phyloP scores from a whole-genome alignment of 2,329 filamentous ascomycete genomes.

The Samsoniella hepiali region DNA sequence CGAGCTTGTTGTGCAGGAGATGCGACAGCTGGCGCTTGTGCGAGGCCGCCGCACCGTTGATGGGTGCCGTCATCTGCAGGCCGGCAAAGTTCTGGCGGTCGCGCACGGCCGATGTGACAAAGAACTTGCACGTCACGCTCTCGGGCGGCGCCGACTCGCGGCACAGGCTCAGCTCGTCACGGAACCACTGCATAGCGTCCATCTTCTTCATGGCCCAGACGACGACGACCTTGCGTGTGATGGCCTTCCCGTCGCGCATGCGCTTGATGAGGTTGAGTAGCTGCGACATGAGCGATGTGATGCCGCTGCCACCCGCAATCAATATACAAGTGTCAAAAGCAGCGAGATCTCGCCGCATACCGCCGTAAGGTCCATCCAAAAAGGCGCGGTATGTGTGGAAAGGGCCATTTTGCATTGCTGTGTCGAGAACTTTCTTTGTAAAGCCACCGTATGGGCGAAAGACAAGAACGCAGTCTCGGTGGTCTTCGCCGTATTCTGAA shows the following conservation, averaged over 20 bases:
- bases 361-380: slow-evolving; percentile 90
- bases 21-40: slow-evolving; percentile 62
- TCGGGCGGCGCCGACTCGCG: slow-evolving; percentile 84
- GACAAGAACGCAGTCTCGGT: slow-evolving; percentile 83
- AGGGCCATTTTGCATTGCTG: slow-evolving; percentile 78
- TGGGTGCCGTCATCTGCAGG: slow-evolving; percentile 45
- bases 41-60: slow-evolving; percentile 21
- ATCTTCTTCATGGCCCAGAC: slow-evolving; percentile 91
- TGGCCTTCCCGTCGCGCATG: slow-evolving; percentile 91
- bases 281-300: slow-evolving; percentile 90
- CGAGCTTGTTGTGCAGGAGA: slow-evolving; percentile 79
- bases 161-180: slow-evolving; percentile 89
- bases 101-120: slow-evolving; percentile 69
- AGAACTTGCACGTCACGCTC: slow-evolving; percentile 90
- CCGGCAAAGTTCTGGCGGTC: slow-evolving; percentile 29
- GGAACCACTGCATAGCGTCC: slow-evolving; percentile 97
- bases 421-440: slow-evolving; percentile 79
- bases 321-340: slow-evolving; percentile 92
- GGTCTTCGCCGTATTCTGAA: slow-evolving; percentile 83
- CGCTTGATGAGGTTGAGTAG: slow-evolving; percentile 91
- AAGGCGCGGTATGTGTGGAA: slow-evolving; percentile 92
- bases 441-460: slow-evolving; percentile 92
- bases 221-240: slow-evolving; percentile 84
- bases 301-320: slow-evolving; percentile 90
- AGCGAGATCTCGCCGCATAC: slow-evolving; percentile 84